These are phyloP conservation scores for Hanseniaspora lindneri DNA, from an alignment of 805 yeast species.

Conservation along the genomic window DNA sequence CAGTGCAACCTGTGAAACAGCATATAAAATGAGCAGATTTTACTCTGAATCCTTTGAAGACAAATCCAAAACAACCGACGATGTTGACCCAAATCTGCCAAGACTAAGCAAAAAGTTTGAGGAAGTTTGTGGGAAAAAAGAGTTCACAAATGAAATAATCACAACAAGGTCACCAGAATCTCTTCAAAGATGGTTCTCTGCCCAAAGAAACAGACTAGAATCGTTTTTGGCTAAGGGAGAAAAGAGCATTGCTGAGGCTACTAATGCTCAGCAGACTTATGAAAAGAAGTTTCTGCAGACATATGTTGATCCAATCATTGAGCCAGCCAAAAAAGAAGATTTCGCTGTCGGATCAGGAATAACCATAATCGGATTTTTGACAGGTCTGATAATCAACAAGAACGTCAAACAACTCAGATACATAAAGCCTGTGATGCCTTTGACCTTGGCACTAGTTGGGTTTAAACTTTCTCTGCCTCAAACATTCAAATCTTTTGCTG, in stretches of 20 bases:
- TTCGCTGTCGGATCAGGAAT: conserved; percentile 48
- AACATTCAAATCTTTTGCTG: conserved; percentile 41
- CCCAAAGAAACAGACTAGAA: conserved; percentile 19
- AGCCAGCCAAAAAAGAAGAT: conserved; percentile 45
- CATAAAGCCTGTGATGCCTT: conserved; percentile 41
- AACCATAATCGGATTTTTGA: conserved; percentile 42
- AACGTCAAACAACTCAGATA: conserved; percentile 33
- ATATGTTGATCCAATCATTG: conserved; percentile 26
- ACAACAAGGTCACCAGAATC: conserved; percentile 7
- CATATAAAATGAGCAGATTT: conserved; percentile 7
- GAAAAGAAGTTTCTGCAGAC: conserved; percentile 44
- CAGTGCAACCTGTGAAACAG: no score
- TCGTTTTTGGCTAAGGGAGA: conserved; percentile 20
- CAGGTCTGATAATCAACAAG: conserved; percentile 51
- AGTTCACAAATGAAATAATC: neutral
- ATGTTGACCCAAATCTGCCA: neutral
- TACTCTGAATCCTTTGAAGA: neutral
- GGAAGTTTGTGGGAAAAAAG: neutral
- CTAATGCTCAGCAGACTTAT: conserved; percentile 34
- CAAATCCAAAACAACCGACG: neutral
- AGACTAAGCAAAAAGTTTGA: conserved; percentile 6
- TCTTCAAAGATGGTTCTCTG: conserved; percentile 15
- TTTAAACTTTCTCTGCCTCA: conserved; percentile 47
- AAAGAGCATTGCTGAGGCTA: conserved; percentile 33
- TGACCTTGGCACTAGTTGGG: conserved; percentile 40